Conservation (phyloP, 345 rosid species). For the Anastatica hierochuntica region DNA sequence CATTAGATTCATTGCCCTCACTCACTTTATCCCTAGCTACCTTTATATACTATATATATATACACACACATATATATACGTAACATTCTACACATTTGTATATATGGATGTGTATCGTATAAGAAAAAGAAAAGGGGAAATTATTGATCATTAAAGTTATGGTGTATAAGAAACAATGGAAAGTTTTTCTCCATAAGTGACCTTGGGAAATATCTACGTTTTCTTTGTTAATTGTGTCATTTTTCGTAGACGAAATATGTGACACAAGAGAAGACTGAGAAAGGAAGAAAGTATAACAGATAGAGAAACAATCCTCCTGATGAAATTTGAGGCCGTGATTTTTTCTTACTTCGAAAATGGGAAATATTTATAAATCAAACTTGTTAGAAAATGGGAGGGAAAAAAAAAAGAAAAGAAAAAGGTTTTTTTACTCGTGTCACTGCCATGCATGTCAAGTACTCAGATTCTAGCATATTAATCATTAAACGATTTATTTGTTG, state of each 20-base stretch:
- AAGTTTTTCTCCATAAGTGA: slow-evolving; percentile 16
- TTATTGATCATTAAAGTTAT: slow-evolving; percentile 26
- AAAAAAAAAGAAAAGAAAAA: not conserved
- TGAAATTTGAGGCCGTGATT: too few relatives aligned
- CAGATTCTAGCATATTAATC: slow-evolving; percentile 2
- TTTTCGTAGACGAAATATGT: too few relatives aligned
- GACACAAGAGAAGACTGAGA: too few relatives aligned
- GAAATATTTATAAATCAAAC: too few relatives aligned
- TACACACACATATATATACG: not conserved
- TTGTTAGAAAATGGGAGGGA: too few relatives aligned
- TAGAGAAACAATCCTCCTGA: too few relatives aligned
- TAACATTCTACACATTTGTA: not conserved
- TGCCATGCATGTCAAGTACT: slow-evolving; percentile 20
- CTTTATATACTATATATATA: not conserved
- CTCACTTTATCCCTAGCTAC: slow-evolving; percentile 18
- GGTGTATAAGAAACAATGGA: slow-evolving; percentile 20
- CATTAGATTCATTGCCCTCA: slow-evolving; percentile 24
- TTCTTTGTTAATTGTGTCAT: not conserved
- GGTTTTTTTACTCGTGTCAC: slow-evolving; percentile 23
- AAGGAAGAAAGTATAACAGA: too few relatives aligned
- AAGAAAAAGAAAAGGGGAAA: slow-evolving; percentile 9
- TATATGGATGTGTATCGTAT: slow-evolving; percentile 17
- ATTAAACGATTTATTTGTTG: slow-evolving; percentile 10
- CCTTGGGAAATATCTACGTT: slow-evolving; percentile 7
- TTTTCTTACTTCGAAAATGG: too few relatives aligned